Percentiles rank a stretch among this genome's conserved stretches.
These are phyloP conservation scores for Isabelozyma pseudorhagii DNA, from an alignment of 805 yeast genomes.

Conservation along the genomic window DNA sequence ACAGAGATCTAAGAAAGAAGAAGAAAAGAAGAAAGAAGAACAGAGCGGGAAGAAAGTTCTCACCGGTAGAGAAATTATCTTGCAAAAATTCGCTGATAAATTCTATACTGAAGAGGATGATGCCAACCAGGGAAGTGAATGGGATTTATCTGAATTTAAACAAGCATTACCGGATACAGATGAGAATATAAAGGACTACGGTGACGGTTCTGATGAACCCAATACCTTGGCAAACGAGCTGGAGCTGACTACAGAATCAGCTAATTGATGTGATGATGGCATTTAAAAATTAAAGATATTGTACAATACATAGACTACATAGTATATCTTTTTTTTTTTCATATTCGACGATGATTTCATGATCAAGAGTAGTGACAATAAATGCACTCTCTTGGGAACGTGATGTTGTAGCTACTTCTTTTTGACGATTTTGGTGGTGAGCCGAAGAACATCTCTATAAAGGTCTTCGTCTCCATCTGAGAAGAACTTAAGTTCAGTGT, in stretches of 20 bases:
- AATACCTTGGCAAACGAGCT: constrained; percentile 2
- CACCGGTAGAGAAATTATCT: constrained; percentile 68
- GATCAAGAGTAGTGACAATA: no score
- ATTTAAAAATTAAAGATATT: neutral
- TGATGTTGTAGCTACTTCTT: no score
- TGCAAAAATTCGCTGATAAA: constrained; percentile 57
- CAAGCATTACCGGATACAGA: constrained; percentile 49
- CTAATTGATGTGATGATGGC: neutral
- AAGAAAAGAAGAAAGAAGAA: constrained; percentile 30
- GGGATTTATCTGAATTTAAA: constrained; percentile 59
- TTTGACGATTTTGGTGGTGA: neutral
- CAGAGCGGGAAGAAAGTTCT: constrained; percentile 43
- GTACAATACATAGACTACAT: neutral
- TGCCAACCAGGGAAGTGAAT: constrained; percentile 45
- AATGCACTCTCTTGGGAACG: no score
- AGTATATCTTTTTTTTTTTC: neutral
- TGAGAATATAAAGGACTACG: constrained; percentile 62
- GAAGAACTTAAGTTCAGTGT: constrained; percentile 28
- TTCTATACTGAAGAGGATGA: constrained; percentile 50
- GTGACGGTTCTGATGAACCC: constrained; percentile 49
- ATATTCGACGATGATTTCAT: no score
- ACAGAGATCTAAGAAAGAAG: constrained; percentile 57
- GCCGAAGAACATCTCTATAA: constrained; percentile 14
- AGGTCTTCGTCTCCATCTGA: constrained; percentile 34
- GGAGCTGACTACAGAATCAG: neutral